These are phyloP conservation scores for Leucaena leucocephala DNA, from an alignment of 306 rosid species.

Conservation along the genomic window DNA sequence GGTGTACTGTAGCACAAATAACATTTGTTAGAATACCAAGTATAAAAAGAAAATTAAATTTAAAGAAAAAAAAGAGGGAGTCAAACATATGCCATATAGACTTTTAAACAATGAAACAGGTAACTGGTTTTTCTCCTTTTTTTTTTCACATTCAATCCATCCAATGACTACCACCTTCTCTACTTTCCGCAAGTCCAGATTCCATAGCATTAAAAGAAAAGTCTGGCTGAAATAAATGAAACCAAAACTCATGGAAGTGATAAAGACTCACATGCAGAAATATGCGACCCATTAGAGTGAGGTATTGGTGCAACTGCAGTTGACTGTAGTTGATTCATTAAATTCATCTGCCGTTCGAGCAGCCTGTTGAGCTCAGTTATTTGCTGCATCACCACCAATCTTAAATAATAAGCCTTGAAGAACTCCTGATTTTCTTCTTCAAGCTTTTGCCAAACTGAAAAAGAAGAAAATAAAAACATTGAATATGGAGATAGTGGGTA, in stretches of 20 bases:
- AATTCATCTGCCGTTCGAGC: conserved; percentile 69
- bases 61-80: background rate
- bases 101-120: conserved; percentile 5
- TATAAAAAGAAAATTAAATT: background rate
- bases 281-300: conserved; percentile 72
- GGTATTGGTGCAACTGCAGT: conserved; percentile 60
- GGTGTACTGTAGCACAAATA: conserved; percentile 59
- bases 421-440: conserved; percentile 91
- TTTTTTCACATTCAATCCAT: background rate
- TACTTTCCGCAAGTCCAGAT: background rate
- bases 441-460: conserved; percentile 94
- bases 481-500: conserved; percentile 10
- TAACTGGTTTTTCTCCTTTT: background rate
- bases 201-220: conserved; percentile 6
- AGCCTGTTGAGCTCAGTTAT: conserved; percentile 79
- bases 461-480: conserved; percentile 17
- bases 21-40: conserved; percentile 12
- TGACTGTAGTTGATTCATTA: conserved; percentile 67
- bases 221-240: conserved; percentile 8
- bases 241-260: conserved; percentile 13
- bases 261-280: conserved; percentile 55
- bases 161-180: conserved; percentile 1
- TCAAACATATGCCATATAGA: background rate
- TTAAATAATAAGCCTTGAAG: conserved; percentile 84
- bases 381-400: conserved; percentile 85